A percentile compares a stretch with the other conserved stretches of the same genome.
Conservation (phyloP, 805 yeast species). For the Dipodascopsis tothii region DNA sequence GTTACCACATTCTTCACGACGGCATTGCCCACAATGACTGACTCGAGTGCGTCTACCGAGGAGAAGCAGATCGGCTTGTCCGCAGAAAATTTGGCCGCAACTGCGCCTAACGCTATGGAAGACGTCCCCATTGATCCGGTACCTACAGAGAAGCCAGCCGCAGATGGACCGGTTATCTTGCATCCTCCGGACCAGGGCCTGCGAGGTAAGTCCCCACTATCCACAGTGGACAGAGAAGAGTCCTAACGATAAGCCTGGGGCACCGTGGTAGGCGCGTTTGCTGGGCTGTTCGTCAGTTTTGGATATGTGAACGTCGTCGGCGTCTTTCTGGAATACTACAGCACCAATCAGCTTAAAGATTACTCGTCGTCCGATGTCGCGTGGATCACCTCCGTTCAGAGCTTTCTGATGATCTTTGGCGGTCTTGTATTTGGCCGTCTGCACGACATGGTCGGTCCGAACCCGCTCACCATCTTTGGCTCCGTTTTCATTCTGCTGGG, state of each 20-base stretch:
- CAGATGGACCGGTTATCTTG: too few species aligned
- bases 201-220: too few species aligned
- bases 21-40: too few species aligned
- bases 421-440: slow-evolving; percentile 27
- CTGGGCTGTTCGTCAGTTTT: slow-evolving; percentile 50
- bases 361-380: slow-evolving; percentile 27
- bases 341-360: slow-evolving; percentile 19
- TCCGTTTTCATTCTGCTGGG: slow-evolving; percentile 24
- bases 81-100: too few species aligned
- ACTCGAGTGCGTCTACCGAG: too few species aligned
- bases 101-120: too few species aligned
- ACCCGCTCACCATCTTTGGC: slow-evolving; percentile 22
- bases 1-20: too few species aligned
- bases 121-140: too few species aligned
- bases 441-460: slow-evolving; percentile 27
- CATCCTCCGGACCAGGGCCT: too few species aligned
- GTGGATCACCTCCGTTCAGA: slow-evolving; percentile 31
- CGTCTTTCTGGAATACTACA: slow-evolving; percentile 27
- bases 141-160: too few species aligned
- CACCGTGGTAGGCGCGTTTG: slow-evolving; percentile 47
- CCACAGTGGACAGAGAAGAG: too few species aligned
- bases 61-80: too few species aligned
- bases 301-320: slow-evolving; percentile 40
- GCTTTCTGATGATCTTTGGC: slow-evolving; percentile 23
- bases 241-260: slow-evolving; percentile 46